Base-by-base conservation (phyloP, 2,329 filamentous ascomycete species). In the Aspergillus sp. region DNA sequence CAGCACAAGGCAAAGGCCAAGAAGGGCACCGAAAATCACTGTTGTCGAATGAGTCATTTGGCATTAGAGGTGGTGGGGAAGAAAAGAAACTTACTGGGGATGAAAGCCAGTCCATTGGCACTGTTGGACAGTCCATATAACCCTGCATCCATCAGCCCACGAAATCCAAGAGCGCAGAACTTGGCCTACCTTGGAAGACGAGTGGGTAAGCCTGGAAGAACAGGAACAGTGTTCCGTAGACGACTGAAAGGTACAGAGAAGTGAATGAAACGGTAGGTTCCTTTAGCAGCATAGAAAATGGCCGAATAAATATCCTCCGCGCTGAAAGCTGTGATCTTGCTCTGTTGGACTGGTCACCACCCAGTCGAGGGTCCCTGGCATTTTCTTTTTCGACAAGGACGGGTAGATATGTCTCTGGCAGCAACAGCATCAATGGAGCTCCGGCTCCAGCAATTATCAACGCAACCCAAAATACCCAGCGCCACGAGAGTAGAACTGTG, bases 151-250 rank as follows among this genome's bases (percentile, higher is more conserved):
- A n/a, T 20, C 10, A 14, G 24, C 24, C 14, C 28, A 12, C 28
- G 22, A 22, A 8, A 15, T 24, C 15, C 16, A 3, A 3, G 4
- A 4, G 6, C 1, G 4, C 1, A 2, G 4, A 7, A 19, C 0
- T 26, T 12, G 10, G 12, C 25, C 13, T 42, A 52, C 52, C 48
- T 36, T 71, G 63, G 54, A 84, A 88, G 41, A 86, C 80, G 38
- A 79, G 67, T 1, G 78, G 78, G 52, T 80, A 88, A 2, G 80
- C 79, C 53, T 85, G 76, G 46, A 89, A 85, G 50, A 77, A 85
- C 60, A 88, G 82, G 66, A 76, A 79, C 40, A 79, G 74, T 38
- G 79, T 69, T 3, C 66, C 71, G 50, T 86, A 88, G 20, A 77
- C 70, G 16, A 88, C 65, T 20, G 82, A 76, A 8, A 86, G 66